phyloP scores from a whole-genome alignment of 2,329 filamentous ascomycete genomes.

The Nemania sp. region DNA sequence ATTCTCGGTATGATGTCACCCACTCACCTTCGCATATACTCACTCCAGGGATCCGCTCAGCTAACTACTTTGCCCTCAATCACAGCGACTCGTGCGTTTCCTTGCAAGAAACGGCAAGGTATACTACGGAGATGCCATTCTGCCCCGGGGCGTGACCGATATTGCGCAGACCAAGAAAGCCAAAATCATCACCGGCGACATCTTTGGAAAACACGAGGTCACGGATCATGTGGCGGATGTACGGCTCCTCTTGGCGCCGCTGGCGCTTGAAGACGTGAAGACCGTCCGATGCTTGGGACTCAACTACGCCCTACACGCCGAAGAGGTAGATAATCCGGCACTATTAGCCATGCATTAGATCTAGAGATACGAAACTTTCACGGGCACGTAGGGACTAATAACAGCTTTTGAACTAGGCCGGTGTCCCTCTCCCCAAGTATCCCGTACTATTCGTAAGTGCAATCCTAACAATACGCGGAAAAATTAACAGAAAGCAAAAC shows the following conservation, averaged over 20 bases:
- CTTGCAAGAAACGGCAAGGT: conserved; percentile 69
- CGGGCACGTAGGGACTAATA: not conserved
- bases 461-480: not conserved
- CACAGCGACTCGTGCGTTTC: conserved; percentile 72
- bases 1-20: conserved; percentile 48
- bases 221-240: conserved; percentile 64
- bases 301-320: conserved; percentile 73
- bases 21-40: not conserved
- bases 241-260: conserved; percentile 62
- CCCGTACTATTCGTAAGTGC: conserved; percentile 68
- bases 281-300: conserved; percentile 72
- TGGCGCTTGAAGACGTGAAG: conserved; percentile 63
- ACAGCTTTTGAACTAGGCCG: conserved; percentile 47
- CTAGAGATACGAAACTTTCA: not conserved
- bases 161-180: conserved; percentile 64
- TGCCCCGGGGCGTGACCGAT: conserved; percentile 62
- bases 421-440: conserved; percentile 69
- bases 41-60: not conserved
- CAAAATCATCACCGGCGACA: conserved; percentile 64
- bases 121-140: conserved; percentile 75
- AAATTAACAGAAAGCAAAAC: not conserved
- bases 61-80: conserved; percentile 2
- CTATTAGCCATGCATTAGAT: not conserved
- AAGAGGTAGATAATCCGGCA: conserved; percentile 52
- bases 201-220: conserved; percentile 66